phyloP scores from a whole-genome alignment of 768 basidiomycete genomes.

The Suillus alpinus region DNA sequence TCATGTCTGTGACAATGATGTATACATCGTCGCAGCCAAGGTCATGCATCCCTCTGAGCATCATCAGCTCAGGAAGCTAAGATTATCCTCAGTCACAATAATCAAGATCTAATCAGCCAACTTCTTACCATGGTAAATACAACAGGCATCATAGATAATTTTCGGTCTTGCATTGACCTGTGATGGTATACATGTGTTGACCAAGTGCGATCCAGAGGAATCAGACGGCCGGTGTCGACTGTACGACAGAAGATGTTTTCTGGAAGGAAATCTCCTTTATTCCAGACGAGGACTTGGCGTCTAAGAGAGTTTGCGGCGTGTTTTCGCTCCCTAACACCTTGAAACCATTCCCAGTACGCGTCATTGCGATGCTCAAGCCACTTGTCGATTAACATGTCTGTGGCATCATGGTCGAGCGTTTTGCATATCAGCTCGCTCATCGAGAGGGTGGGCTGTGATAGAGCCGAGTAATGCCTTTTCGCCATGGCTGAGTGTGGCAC shows the following conservation, averaged over 20 bases:
- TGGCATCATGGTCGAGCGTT: slow-evolving; percentile 71
- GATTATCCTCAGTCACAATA: slow-evolving; percentile 6
- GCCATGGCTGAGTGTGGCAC: slow-evolving; percentile 15
- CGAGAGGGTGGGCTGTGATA: slow-evolving; percentile 61
- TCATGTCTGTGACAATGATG: slow-evolving; percentile 77
- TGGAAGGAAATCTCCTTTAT: slow-evolving; percentile 72
- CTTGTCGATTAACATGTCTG: slow-evolving; percentile 78
- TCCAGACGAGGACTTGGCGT: slow-evolving; percentile 49
- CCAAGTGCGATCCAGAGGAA: slow-evolving; percentile 80
- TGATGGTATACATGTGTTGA: slow-evolving; percentile 81
- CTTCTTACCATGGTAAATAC: slow-evolving; percentile 72
- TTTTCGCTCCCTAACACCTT: slow-evolving; percentile 62
- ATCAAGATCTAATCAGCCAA: neutral
- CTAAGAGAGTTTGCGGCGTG: slow-evolving; percentile 51
- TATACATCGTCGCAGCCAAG: slow-evolving; percentile 75
- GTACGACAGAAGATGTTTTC: slow-evolving; percentile 81
- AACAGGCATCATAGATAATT: slow-evolving; percentile 74
- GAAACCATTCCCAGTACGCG: slow-evolving; percentile 77
- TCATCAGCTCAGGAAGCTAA: slow-evolving; percentile 77
- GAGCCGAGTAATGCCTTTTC: slow-evolving; percentile 53
- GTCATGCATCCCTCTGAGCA: slow-evolving; percentile 79
- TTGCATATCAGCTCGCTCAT: slow-evolving; percentile 82
- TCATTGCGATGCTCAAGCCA: slow-evolving; percentile 80
- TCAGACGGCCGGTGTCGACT: slow-evolving; percentile 73
- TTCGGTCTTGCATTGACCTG: slow-evolving; percentile 69